Conservation (phyloP, 352 stramenopile species). For the Globisporangium perplexum region DNA sequence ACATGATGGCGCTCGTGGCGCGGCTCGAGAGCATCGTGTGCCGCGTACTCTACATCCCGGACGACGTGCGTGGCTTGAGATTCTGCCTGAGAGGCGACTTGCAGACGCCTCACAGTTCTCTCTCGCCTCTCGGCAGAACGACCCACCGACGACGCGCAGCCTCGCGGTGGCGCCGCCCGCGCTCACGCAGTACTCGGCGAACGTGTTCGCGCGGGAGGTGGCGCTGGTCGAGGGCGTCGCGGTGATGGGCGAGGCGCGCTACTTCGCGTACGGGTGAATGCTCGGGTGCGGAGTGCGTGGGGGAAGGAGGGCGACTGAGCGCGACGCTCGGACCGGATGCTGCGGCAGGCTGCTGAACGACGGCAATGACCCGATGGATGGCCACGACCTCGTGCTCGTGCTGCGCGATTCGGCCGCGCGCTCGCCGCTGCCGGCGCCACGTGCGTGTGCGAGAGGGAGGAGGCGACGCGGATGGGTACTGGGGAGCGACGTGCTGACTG, state of each 20-base stretch:
- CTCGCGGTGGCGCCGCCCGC: slow-evolving; percentile 39
- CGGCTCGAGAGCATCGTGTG: slow-evolving; percentile 86
- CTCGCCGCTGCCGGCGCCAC: slow-evolving; percentile 27
- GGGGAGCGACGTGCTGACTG: background rate
- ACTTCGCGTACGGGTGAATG: slow-evolving; percentile 39
- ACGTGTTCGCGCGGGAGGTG: slow-evolving; percentile 53
- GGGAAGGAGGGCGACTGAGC: background rate
- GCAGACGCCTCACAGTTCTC: background rate
- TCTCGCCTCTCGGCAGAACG: slow-evolving; percentile 30
- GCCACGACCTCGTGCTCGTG: slow-evolving; percentile 54
- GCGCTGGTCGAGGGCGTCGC: slow-evolving; percentile 23
- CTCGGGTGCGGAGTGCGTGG: background rate
- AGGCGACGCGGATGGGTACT: background rate
- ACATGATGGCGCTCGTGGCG: slow-evolving; percentile 87
- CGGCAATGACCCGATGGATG: slow-evolving; percentile 45
- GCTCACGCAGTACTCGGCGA: slow-evolving; percentile 80
- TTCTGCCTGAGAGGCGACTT: background rate
- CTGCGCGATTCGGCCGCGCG: slow-evolving; percentile 45
- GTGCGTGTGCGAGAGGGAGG: slow-evolving; percentile 8
- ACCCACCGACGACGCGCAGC: slow-evolving; percentile 70
- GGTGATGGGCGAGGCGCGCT: slow-evolving; percentile 39
- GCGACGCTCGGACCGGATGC: background rate
- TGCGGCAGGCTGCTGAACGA: slow-evolving; percentile 42
- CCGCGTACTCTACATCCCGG: slow-evolving; percentile 76
- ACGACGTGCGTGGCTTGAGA: slow-evolving; percentile 29